A percentile compares a stretch with the other conserved stretches of the same genome.
Evolutionary conservation across 1,284 basidiomycete genomes (phyloP).

Genomic region (Sanguinoderma infundibulare): DNA sequence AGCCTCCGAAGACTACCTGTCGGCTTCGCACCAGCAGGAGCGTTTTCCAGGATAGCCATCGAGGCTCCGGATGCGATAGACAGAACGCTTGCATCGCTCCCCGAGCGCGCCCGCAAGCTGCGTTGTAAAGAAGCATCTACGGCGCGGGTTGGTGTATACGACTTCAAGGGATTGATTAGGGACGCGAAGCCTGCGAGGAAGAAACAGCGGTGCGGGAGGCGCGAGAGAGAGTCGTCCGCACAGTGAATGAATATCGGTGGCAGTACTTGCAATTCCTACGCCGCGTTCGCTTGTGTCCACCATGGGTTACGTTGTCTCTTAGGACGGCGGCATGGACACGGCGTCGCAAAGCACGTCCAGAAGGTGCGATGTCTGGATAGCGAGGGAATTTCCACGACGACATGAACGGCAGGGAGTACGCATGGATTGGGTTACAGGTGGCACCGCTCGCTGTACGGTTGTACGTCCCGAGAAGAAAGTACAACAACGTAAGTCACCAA

Average conservation of each 20-base stretch:
- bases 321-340: too few relatives aligned
- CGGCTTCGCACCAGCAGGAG: slow-evolving; percentile 7
- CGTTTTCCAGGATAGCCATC: slow-evolving; percentile 6
- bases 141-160: slow-evolving; percentile 20
- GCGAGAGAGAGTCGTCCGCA: slow-evolving; percentile 25
- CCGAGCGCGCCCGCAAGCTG: slow-evolving; percentile 29
- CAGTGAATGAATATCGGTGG: slow-evolving; percentile 21
- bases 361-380: too few relatives aligned
- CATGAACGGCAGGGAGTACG: too few relatives aligned
- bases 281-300: slow-evolving; percentile 14
- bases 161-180: slow-evolving; percentile 31
- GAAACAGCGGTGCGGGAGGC: slow-evolving; percentile 34
- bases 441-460: too few relatives aligned
- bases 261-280: slow-evolving; percentile 21
- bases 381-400: too few relatives aligned
- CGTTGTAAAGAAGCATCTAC: slow-evolving; percentile 25
- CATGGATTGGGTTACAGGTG: too few relatives aligned
- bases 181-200: slow-evolving; percentile 32
- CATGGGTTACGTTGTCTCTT: too few relatives aligned
- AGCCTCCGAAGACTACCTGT: slow-evolving; percentile 28
- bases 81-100: slow-evolving; percentile 30
- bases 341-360: too few relatives aligned
- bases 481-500: too few relatives aligned
- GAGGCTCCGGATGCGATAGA: slow-evolving; percentile 17
- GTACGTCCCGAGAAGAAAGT: too few relatives aligned